Evolutionary conservation across 768 basidiomycete genomes (phyloP).

Genomic region (Rhizopogon sp.): DNA sequence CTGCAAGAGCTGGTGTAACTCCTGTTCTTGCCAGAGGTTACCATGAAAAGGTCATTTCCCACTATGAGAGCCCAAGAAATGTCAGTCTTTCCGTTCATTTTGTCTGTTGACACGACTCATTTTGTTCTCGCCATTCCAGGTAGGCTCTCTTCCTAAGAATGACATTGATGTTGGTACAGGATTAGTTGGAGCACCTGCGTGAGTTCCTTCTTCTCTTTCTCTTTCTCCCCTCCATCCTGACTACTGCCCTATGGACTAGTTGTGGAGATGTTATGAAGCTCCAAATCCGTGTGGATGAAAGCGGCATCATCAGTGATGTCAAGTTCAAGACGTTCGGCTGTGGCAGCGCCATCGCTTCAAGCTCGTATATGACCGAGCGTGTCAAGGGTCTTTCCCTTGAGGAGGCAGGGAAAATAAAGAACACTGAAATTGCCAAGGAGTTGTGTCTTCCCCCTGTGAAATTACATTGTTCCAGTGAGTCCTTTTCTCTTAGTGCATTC

Average conservation of each 20-base stretch:
- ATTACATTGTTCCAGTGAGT: constrained; percentile 87
- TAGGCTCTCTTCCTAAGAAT: constrained; percentile 91
- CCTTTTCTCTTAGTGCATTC: constrained; percentile 3
- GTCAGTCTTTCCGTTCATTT: constrained; percentile 45
- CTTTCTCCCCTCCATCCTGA: constrained; percentile 11
- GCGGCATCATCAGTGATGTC: constrained; percentile 94
- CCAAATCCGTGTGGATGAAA: constrained; percentile 94
- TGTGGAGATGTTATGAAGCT: constrained; percentile 99
- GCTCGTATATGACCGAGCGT: constrained; percentile 98
- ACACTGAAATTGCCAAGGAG: constrained; percentile 99
- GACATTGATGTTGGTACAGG: constrained; percentile 94
- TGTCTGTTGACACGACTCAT: constrained; percentile 52
- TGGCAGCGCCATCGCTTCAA: constrained; percentile 96
- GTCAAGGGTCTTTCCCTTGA: constrained; percentile 93
- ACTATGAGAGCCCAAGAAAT: constrained; percentile 97
- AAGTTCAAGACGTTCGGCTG: constrained; percentile 99
- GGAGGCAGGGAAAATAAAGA: constrained; percentile 94
- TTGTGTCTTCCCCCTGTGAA: constrained; percentile 94
- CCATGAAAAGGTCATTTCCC: constrained; percentile 95
- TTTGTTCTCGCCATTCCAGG: constrained; percentile 51
- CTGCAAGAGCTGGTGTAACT: constrained; percentile 34
- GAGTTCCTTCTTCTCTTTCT: constrained; percentile 29
- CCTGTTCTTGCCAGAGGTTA: constrained; percentile 68
- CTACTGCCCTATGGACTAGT: constrained; percentile 33
- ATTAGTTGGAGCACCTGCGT: constrained; percentile 97